phyloP scores from a whole-genome alignment of 768 basidiomycete species.

The Pleurotus salmoneostramineus region DNA sequence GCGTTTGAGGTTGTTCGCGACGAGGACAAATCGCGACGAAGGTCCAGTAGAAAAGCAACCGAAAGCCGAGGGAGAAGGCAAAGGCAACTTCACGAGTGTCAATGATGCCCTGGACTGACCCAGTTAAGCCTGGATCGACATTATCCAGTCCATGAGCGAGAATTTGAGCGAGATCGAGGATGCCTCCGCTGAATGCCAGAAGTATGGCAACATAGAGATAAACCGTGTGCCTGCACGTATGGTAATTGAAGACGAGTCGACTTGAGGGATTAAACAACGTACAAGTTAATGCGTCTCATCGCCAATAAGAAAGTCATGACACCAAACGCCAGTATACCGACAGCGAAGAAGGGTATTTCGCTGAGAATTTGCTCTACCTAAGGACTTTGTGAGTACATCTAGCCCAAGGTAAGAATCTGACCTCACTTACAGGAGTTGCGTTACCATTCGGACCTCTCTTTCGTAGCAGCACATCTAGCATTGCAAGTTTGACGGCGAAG shows the following conservation, averaged over 20 bases:
- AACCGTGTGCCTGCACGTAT: conserved; percentile 34
- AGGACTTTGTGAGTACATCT: not conserved
- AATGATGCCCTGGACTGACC: conserved; percentile 33
- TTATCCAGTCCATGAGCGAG: conserved; percentile 33
- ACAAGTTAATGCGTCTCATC: conserved; percentile 51
- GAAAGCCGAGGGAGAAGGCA: conserved; percentile 51
- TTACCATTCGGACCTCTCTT: not conserved
- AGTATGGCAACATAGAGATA: conserved; percentile 57
- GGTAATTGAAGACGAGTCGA: not conserved
- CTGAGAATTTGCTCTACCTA: conserved; percentile 56
- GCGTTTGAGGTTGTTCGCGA: conserved; percentile 26
- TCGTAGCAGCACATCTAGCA: not conserved
- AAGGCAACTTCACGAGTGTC: conserved; percentile 56
- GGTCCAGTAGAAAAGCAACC: conserved; percentile 68
- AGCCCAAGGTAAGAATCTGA: no score
- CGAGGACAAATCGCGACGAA: conserved; percentile 57
- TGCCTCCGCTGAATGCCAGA: conserved; percentile 56
- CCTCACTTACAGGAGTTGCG: not conserved
- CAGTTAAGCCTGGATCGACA: conserved; percentile 15
- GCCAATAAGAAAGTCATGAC: conserved; percentile 53
- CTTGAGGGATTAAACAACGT: conserved; percentile 17
- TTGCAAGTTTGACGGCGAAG: not conserved
- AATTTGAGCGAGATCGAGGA: conserved; percentile 58
- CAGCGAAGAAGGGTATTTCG: conserved; percentile 64
- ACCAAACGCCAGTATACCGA: conserved; percentile 63